Conservation (phyloP, 1,139 yeast genomes). For the Candida sojae region DNA sequence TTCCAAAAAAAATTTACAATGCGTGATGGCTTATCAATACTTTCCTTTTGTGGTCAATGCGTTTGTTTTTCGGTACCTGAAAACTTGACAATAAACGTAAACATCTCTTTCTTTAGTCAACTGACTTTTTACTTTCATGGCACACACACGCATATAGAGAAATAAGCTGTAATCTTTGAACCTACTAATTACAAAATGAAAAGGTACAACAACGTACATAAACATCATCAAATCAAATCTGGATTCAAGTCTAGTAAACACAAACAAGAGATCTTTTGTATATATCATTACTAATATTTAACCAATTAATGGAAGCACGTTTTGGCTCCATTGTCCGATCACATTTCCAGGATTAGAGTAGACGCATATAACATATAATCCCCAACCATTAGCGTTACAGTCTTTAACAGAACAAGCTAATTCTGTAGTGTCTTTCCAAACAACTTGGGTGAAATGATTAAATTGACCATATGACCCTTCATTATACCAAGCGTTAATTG, state of each 20-base stretch:
- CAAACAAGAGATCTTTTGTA: neutral
- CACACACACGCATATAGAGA: too few relatives aligned
- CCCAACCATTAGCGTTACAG: slow-evolving; percentile 44
- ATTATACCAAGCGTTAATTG: slow-evolving; percentile 81
- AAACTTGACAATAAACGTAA: neutral
- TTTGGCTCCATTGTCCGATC: slow-evolving; percentile 43
- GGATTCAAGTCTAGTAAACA: neutral
- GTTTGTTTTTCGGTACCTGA: neutral
- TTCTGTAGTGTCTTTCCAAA: slow-evolving; percentile 70
- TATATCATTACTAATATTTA: neutral
- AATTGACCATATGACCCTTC: slow-evolving; percentile 50
- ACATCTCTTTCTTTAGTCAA: neutral
- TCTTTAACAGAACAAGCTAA: slow-evolving; percentile 67
- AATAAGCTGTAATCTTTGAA: too few relatives aligned
- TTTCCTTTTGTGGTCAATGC: neutral
- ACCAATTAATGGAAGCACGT: slow-evolving; percentile 40
- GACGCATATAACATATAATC: slow-evolving; percentile 49
- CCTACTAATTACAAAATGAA: neutral
- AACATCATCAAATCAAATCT: neutral
- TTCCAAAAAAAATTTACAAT: neutral
- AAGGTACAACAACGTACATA: neutral
- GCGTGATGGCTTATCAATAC: neutral
- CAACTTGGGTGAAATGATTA: slow-evolving; percentile 84
- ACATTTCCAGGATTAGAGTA: slow-evolving; percentile 51
- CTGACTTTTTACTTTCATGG: neutral